A percentile compares a stretch with the other conserved stretches of the same genome.
Conservation (phyloP, 2,329 filamentous ascomycete species). For the Sodiomyces alkalinus region DNA sequence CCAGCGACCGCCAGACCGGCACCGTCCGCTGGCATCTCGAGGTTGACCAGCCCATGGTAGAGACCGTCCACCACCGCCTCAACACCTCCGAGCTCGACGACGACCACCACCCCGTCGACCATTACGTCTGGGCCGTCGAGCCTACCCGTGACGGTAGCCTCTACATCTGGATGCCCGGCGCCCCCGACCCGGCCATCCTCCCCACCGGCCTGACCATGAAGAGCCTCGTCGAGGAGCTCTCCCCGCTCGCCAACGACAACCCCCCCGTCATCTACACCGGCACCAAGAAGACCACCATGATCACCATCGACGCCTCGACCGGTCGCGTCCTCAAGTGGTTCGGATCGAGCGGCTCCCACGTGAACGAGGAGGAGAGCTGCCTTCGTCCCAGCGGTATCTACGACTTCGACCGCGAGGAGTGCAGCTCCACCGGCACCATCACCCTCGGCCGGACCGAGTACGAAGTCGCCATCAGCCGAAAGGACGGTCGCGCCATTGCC, state of each 20-base stretch:
- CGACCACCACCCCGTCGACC: slow-evolving; percentile 54
- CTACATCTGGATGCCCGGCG: slow-evolving; percentile 68
- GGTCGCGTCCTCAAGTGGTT: slow-evolving; percentile 76
- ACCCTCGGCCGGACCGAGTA: slow-evolving; percentile 82
- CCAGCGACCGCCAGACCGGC: slow-evolving; percentile 76
- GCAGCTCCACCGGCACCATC: slow-evolving; percentile 64
- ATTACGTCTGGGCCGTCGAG: slow-evolving; percentile 91
- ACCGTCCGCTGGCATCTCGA: slow-evolving; percentile 73
- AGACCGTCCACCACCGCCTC: slow-evolving; percentile 66
- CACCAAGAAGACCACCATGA: slow-evolving; percentile 77
- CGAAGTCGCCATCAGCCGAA: slow-evolving; percentile 68
- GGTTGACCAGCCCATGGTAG: slow-evolving; percentile 74
- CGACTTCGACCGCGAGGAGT: slow-evolving; percentile 56
- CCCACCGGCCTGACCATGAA: slow-evolving; percentile 65
- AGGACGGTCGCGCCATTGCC: slow-evolving; percentile 61
- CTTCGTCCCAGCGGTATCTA: slow-evolving; percentile 51
- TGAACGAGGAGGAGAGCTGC: slow-evolving; percentile 61
- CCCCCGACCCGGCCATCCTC: slow-evolving; percentile 41
- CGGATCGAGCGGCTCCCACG: slow-evolving; percentile 53
- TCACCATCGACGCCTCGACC: slow-evolving; percentile 76
- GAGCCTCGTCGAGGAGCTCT: slow-evolving; percentile 67
- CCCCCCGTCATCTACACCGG: slow-evolving; percentile 78
- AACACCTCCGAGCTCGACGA: slow-evolving; percentile 48
- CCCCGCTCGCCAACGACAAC: slow-evolving; percentile 61
- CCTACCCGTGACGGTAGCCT: slow-evolving; percentile 75